These are phyloP conservation scores for Kokia cookei DNA, from an alignment of 441 rosid genomes.

Conservation along the genomic window DNA sequence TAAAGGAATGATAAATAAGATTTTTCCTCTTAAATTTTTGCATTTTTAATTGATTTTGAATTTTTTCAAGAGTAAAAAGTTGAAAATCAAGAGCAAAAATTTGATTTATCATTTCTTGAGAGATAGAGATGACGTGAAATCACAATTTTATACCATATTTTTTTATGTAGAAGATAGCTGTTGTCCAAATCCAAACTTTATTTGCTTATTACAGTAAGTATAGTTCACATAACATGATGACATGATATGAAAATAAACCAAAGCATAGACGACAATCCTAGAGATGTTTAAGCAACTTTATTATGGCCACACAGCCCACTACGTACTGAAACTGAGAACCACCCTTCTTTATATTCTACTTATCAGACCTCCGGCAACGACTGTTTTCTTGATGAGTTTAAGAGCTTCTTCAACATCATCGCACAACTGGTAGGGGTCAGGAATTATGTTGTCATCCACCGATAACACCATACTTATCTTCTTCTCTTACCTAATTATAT, in stretches of 20 bases:
- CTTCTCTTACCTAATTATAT: constrained; percentile 31
- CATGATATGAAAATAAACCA: not conserved
- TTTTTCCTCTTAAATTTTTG: no score
- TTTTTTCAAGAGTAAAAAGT: no score
- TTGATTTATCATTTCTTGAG: no score
- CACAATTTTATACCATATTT: no score
- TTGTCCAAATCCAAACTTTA: no score
- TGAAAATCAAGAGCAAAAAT: no score
- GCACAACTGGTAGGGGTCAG: constrained; percentile 32
- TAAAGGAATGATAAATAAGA: no score
- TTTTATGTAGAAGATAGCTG: no score
- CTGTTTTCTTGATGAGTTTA: constrained; percentile 22
- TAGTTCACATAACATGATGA: not conserved
- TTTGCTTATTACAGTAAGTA: not conserved
- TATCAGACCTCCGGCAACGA: not conserved
- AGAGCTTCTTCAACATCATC: constrained; percentile 27
- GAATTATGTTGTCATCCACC: constrained; percentile 25
- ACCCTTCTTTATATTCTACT: not conserved
- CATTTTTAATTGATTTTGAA: no score
- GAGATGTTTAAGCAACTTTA: not conserved
- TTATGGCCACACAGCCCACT: not conserved
- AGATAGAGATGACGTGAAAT: no score
- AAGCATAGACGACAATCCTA: not conserved
- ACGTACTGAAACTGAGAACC: not conserved
- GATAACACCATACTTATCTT: constrained; percentile 31